Percentiles rank a stretch among this genome's conserved stretches.
Evolutionary conservation across 352 stramenopile genomes (phyloP).

Genomic region (Phytophthora fragariaefolia): DNA sequence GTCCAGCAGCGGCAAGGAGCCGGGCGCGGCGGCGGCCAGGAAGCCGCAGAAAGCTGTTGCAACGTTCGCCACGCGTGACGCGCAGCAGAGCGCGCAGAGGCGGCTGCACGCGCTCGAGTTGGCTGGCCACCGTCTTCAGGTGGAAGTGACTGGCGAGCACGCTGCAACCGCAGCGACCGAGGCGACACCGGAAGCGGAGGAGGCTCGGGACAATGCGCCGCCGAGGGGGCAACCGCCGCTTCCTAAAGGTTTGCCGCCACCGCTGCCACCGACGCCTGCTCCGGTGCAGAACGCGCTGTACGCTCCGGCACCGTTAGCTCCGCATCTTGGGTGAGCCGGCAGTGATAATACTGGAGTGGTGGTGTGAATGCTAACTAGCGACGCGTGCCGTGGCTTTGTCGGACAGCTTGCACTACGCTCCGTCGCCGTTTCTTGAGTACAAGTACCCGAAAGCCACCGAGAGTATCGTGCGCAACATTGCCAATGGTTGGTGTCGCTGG

Average conservation of each 20-base stretch:
- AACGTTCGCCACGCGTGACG: conserved; percentile 41
- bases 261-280: conserved; percentile 29
- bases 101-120: conserved; percentile 60
- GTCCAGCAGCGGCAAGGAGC: conserved; percentile 43
- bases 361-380: neutral
- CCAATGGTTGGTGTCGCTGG: conserved; percentile 64
- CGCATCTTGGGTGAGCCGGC: conserved; percentile 70
- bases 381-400: conserved; percentile 2
- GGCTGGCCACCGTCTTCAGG: conserved; percentile 55
- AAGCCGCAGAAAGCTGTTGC: conserved; percentile 56
- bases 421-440: conserved; percentile 86
- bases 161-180: conserved; percentile 14
- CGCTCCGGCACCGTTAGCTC: conserved; percentile 58
- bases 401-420: conserved; percentile 81
- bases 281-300: conserved; percentile 26
- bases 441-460: conserved; percentile 86
- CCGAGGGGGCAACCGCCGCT: conserved; percentile 34
- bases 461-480: conserved; percentile 85
- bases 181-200: conserved; percentile 7
- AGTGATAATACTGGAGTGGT: neutral
- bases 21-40: conserved; percentile 18
- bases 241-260: conserved; percentile 40
- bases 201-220: neutral
- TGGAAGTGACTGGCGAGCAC: conserved; percentile 33
- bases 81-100: conserved; percentile 44